Base-by-base conservation (phyloP, 306 rosid genomes). In the Ziziphus jujuba region DNA sequence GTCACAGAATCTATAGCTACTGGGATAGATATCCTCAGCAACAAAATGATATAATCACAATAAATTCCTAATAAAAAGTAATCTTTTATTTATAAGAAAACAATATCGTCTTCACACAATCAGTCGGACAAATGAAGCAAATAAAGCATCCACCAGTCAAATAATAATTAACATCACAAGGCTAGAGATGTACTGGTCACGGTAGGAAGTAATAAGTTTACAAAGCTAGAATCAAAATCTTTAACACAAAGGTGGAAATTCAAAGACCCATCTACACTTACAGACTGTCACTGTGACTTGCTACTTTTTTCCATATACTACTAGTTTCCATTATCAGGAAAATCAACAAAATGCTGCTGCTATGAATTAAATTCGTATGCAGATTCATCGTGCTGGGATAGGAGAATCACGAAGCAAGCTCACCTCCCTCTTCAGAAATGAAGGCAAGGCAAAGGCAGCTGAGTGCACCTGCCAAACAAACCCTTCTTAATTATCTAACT, bases 391-490 rank as follows among this genome's bases (percentile, higher is more conserved):
- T 43, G 59, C 55, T 4, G 22, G 61, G 64, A 43, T 23, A n/a
- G 19, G 52, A 58, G 72, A 56, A 48, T 71, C 81, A 5, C 70
- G 57, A 54, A 80, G 77, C 35, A 63, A 68, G 38, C 81, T 77
- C 77, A 85, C 85, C 77, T 87, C 97, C 83, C 82, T 84, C 81
- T 74, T 87, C 80, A 90, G 59, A 72, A 90, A 87, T 48, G 86
- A 15, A 40, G 97, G 97, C 86, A 90, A 77, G 19, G 89, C 90
- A 83, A 90, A 87, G 60, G 98, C 98, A 61, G 98, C 98, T 4
- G 75, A 61, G 77, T 92, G 98, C 82, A 92, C 76, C 98, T 92
- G 87, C 69, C 44, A 55, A 58, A 25, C 48, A 23, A 51, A 64
- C 35, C 23, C 40, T 15, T 9, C 19, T 4, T 25, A 12, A 5